Conservation (phyloP, 2,329 filamentous ascomycete genomes). For the Beauveria caledonica region DNA sequence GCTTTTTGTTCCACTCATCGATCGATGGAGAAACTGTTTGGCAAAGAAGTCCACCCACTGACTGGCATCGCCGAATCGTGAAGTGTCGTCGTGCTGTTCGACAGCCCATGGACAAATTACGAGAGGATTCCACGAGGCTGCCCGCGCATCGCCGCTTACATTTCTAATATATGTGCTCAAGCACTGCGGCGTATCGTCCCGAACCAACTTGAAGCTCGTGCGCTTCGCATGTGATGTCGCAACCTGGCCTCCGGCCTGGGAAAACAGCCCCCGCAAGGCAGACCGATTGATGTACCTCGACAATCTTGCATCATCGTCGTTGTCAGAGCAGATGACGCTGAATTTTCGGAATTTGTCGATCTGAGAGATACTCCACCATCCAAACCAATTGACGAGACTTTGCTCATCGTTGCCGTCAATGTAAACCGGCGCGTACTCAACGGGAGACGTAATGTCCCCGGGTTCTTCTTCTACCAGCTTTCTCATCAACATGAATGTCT, state of each 20-base stretch:
- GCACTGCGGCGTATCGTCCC: background rate
- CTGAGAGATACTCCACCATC: constrained; percentile 44
- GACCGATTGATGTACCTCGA: constrained; percentile 18
- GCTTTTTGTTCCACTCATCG: background rate
- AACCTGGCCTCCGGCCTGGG: background rate
- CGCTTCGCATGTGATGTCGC: background rate
- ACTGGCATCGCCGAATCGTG: background rate
- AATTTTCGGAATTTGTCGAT: constrained; percentile 47
- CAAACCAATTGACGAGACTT: constrained; percentile 55
- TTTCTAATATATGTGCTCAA: background rate
- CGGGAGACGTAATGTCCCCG: constrained; percentile 16
- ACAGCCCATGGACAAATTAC: constrained; percentile 5
- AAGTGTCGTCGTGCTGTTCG: background rate
- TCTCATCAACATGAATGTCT: constrained; percentile 2
- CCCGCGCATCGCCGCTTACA: background rate
- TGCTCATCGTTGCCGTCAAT: constrained; percentile 54
- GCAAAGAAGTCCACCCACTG: constrained; percentile 4
- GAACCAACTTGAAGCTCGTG: background rate
- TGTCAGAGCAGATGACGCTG: constrained; percentile 42
- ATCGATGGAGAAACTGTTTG: background rate
- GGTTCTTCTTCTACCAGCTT: background rate
- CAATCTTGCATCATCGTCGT: constrained; percentile 16
- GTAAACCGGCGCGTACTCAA: constrained; percentile 37
- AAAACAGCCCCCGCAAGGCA: background rate
- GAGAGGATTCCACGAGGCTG: background rate